Evolutionary conservation across 2,329 filamentous ascomycete genomes (phyloP).

Genomic region (Epichloe amarillans): DNA sequence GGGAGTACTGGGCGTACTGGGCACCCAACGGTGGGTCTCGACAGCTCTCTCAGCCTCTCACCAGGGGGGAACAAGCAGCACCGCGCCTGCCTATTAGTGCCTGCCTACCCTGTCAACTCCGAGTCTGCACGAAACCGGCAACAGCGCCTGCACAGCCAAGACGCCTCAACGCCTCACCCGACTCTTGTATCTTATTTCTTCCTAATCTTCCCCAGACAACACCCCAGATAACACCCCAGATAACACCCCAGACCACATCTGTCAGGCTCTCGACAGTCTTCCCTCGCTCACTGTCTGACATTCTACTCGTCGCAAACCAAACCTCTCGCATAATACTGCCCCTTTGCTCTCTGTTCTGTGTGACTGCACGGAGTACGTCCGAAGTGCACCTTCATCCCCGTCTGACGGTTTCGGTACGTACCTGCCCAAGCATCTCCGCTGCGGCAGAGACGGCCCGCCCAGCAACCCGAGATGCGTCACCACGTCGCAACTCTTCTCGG

Average conservation of each 20-base stretch:
- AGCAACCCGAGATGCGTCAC: conserved; percentile 18
- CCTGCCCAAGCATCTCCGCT: background rate
- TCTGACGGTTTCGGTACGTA: background rate
- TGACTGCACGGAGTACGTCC: background rate
- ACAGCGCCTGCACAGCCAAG: no score
- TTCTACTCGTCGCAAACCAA: no score
- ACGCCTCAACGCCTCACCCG: background rate
- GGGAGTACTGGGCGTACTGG: no score
- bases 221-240: background rate
- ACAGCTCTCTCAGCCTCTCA: no score
- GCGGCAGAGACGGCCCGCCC: conserved; percentile 5
- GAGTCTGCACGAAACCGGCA: no score
- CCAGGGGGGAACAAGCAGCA: no score
- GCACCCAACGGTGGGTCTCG: no score
- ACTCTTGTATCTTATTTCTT: background rate
- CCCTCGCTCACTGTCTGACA: background rate
- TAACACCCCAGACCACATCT: background rate
- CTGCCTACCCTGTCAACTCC: no score
- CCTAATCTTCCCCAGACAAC: background rate
- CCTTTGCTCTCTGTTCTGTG: background rate
- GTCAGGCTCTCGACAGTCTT: background rate
- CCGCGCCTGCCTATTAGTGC: no score
- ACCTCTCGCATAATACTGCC: background rate
- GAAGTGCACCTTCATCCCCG: background rate
- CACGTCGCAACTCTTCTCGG: conserved; percentile 18